These are phyloP conservation scores for Cercospora zeae-maydis DNA, from an alignment of 2,329 filamentous ascomycete genomes.

Conservation along the genomic window DNA sequence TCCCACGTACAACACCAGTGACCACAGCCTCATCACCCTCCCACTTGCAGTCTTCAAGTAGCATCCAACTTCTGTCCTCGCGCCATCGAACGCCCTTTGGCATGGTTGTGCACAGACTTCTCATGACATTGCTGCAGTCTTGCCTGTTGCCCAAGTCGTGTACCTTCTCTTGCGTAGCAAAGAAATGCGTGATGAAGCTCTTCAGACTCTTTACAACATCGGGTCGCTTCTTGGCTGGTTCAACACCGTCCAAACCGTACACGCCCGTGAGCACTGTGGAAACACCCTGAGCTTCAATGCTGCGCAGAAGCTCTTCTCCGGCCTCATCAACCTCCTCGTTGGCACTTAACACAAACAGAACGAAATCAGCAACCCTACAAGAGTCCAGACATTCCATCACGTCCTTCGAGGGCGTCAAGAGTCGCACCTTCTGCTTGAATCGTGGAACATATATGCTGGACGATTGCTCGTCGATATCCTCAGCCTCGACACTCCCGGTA, in stretches of 20 bases:
- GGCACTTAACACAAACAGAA: slow-evolving; percentile 79
- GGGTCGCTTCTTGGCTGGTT: slow-evolving; percentile 72
- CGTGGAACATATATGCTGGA: slow-evolving; percentile 70
- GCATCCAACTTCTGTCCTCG: slow-evolving; percentile 92
- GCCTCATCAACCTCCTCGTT: slow-evolving; percentile 77
- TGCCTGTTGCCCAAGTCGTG: slow-evolving; percentile 84
- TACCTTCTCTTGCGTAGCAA: slow-evolving; percentile 86
- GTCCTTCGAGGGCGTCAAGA: slow-evolving; percentile 70
- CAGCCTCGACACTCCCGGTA: slow-evolving; percentile 76
- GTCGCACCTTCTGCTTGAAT: slow-evolving; percentile 93
- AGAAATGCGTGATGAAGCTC: slow-evolving; percentile 91
- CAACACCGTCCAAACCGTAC: slow-evolving; percentile 66
- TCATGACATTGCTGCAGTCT: slow-evolving; percentile 85
- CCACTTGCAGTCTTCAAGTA: slow-evolving; percentile 79
- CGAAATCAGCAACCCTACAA: slow-evolving; percentile 84
- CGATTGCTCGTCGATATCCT: slow-evolving; percentile 58
- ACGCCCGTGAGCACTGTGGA: slow-evolving; percentile 87
- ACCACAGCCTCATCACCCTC: slow-evolving; percentile 54
- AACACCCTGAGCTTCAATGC: slow-evolving; percentile 88
- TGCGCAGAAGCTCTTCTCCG: slow-evolving; percentile 79
- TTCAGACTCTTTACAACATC: slow-evolving; percentile 79
- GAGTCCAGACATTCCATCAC: slow-evolving; percentile 77
- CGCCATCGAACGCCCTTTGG: slow-evolving; percentile 95
- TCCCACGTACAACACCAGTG: slow-evolving; percentile 82
- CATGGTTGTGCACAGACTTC: slow-evolving; percentile 84